Evolutionary conservation across 768 basidiomycete genomes (phyloP), one percentile per base, ranked within the genome.

Genomic region (Guyanaporus albipodus): DNA sequence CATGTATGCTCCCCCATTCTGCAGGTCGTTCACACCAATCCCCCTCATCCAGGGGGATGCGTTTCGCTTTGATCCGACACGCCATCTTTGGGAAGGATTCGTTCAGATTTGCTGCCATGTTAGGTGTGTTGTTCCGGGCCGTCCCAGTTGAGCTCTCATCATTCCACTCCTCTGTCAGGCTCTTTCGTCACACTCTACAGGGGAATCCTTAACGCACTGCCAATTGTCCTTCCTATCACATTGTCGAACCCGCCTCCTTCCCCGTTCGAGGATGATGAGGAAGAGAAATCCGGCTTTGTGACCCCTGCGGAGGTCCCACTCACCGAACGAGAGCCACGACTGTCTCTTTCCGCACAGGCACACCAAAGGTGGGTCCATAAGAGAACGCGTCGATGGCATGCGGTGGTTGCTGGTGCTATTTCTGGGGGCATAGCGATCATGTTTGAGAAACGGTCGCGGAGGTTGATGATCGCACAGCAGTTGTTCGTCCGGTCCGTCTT

Each of bases 1-100:
- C 22, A 42, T 21, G 1, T 34, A 26, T 21, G 3, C 12, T 38
- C 6, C 9, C 23, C n/a, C 11, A 4, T 37, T 18, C 15, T 2
- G 8, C 23, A 2, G 9, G 18, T 10, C 10, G 48, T 34, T 47
- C 43, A 43, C 26, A 19, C 8, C n/a, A 18, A 33, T 29, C n/a
- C 27, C 38, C 10, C 34, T 38, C n/a, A 21, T 43, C 5, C 56
- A 92, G 88, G 57, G 70, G 79, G n/a, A 66, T 76, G 44, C 79
- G 86, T 9, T 67, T 87, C 8, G 66, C 78, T 4, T 63, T 92
- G 19, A 73, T 96, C 40, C 79, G 85, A 4, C 87, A 80, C 69
- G 93, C 91, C 0, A 71, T 95, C 35, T 88, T 96, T 54, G 92
- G 92, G 0, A 52, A 71, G 33, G 93, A 96, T 59, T 83, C 89